A percentile compares a stretch with the other conserved stretches of the same genome.
These are phyloP conservation scores for Musa acuminata DNA, from an alignment of 176 grass and related monocot species.

Conservation along the genomic window DNA sequence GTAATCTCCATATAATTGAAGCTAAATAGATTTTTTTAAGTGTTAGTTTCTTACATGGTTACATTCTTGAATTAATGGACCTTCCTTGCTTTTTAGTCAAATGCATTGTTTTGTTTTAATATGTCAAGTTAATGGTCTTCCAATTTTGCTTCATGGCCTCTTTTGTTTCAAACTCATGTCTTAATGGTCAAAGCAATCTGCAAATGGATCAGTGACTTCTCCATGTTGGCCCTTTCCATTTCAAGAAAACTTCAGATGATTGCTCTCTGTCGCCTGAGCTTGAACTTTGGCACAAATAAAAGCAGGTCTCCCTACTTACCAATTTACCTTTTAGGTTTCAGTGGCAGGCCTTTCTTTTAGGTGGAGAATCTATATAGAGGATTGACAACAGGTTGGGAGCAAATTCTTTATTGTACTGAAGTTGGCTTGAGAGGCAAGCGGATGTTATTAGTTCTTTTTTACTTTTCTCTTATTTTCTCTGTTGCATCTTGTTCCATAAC, in stretches of 20 bases:
- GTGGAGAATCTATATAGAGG: neutral
- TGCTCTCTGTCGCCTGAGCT: neutral
- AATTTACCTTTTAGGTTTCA: neutral
- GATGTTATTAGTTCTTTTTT: neutral
- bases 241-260: neutral
- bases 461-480: neutral
- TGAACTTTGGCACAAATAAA: neutral
- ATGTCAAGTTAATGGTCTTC: neutral
- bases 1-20: neutral
- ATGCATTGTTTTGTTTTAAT: neutral
- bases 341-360: neutral
- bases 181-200: neutral
- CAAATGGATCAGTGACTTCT: neutral
- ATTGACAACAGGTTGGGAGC: neutral
- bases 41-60: neutral
- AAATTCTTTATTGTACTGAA: slow-evolving; percentile 1
- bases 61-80: neutral
- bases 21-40: neutral
- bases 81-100: neutral
- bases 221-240: neutral
- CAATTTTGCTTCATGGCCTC: neutral
- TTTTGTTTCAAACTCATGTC: neutral
- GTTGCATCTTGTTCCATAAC: neutral
- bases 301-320: neutral
- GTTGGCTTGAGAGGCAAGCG: neutral